Base-by-base conservation (phyloP, 148 eudicot species). In the Drosera capensis region DNA sequence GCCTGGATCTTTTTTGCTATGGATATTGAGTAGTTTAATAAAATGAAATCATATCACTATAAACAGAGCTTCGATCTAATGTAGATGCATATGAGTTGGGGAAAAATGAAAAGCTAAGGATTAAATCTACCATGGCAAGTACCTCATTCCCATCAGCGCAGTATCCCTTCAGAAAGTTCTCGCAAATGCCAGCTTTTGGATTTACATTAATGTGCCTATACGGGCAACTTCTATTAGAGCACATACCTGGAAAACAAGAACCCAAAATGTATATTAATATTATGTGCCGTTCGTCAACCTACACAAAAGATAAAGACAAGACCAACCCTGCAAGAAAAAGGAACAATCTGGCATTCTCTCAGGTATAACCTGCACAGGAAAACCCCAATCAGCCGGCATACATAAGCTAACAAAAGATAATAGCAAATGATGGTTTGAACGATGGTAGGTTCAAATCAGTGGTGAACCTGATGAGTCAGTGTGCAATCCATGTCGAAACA, bases 321-420 rank as follows among this genome's bases (percentile, higher is more conserved):
- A 59, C 76, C 22, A 40, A 90, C 97, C 97, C 65, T 73, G 86
- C 75, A 84, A 64, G 68, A 73, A 90, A 60, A 78, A 90, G 9
- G 85, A 78, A 68, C 97, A 90, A 62, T 90, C 97, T 25, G 77
- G 85, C 97, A 90, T 90, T 51, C 97, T 78, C 52, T 90, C 97
- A 1, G 97, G 97, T 49, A 90, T 84, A 54, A 85, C 78, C 97
- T 90, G 77, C 69, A 64, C n/a, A 38, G 11, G 54, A 60, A 52
- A 42, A 14, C 62, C n/a, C n/a, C 41, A 23, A 52, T 28, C 37
- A 60, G 49, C 0, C n/a, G 5, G 25, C 14, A 23, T 7, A 53
- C 40, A 20, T 42, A 39, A 53, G 48, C 39, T 12, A 30, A 42
- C n/a, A 31, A 29, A 18, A 31, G 14, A 28, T 36, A 19, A 22